Evolutionary conservation across 257 asterid genomes (phyloP), one percentile per base, ranked within the genome.

Genomic region (Fraxinus anomala): DNA sequence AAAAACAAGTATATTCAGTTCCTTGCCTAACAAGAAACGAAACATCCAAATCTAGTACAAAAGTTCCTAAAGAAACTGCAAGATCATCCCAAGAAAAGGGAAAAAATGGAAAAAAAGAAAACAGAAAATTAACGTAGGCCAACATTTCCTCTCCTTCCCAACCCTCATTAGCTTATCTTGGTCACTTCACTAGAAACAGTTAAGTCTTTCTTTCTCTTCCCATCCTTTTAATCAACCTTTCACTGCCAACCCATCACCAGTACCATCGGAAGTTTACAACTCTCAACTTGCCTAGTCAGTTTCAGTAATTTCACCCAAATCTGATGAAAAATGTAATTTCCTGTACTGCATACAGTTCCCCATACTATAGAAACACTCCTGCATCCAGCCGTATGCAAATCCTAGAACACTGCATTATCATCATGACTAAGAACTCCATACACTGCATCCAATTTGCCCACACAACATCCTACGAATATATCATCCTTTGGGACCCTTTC

Each of bases 21-120:
- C 11, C 66, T 56, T n/a, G 66, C 66, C 66, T 56, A 56, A 73
- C 51, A 81, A 30, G 69, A 82, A 70, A 51, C 16, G 30, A n/a
- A 56, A 36, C 36, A 59, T 33, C 70, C 37, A 34, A 66, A 81
- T 76, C 66, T 74, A 19, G 65, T 66, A 61, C 23, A 34, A 40
- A 44, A 23, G 0, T 44, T 14, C 30, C 19, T 30, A 44, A 49
- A 61, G 31, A 47, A 39, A 36, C 12, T 16, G 51, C 34, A 28
- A 23, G 37, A 51, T 68, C 75, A 2, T 47, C 59, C 59, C 21
- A 47, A 47, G 59, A 47, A 47, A 47, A 47, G 21, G 51, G 21
- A 12, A 16, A 47, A 14, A 47, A 3, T 30, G 33, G 33, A 30
- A 54, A n/a, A 54, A 54, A 54, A 17, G 63, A 16, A 21, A 36